Conservation (phyloP, 345 rosid species). For the Brassica incana region DNA sequence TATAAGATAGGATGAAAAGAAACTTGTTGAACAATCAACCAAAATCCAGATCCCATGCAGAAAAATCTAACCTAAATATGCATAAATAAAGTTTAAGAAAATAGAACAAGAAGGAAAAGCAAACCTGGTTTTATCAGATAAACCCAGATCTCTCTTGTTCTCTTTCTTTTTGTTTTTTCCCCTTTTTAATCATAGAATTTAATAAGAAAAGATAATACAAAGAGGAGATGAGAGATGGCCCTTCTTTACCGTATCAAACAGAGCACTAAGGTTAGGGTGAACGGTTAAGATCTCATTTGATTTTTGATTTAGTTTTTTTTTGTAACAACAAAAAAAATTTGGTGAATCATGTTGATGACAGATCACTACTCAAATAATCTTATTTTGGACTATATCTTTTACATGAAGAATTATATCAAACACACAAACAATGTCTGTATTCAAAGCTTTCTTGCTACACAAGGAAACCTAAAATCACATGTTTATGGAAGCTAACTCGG, state of each 20-base stretch:
- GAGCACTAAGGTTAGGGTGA: background rate
- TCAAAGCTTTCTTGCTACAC: background rate
- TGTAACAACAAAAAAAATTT: background rate
- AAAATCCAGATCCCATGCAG: background rate
- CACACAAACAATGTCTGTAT: constrained; percentile 7
- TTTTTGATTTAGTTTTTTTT: background rate
- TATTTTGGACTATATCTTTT: background rate
- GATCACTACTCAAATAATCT: constrained; percentile 1
- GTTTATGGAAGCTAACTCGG: too few relatives aligned
- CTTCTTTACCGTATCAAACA: background rate
- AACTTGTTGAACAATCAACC: constrained; percentile 37
- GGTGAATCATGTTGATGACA: constrained; percentile 7
- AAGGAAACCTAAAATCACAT: background rate
- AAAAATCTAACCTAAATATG: background rate
- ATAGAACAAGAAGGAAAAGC: background rate
- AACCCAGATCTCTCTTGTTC: constrained; percentile 41
- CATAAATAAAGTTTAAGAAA: constrained; percentile 1
- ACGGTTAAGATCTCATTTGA: constrained; percentile 1
- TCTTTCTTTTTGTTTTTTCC: background rate
- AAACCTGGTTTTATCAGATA: constrained; percentile 37
- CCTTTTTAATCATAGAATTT: background rate
- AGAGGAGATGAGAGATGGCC: background rate
- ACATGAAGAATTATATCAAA: background rate
- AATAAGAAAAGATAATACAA: constrained; percentile 2
- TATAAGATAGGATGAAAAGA: constrained; percentile 30